phyloP scores from a whole-genome alignment of 208 protist genomes.

The Trypanosoma melophagium region DNA sequence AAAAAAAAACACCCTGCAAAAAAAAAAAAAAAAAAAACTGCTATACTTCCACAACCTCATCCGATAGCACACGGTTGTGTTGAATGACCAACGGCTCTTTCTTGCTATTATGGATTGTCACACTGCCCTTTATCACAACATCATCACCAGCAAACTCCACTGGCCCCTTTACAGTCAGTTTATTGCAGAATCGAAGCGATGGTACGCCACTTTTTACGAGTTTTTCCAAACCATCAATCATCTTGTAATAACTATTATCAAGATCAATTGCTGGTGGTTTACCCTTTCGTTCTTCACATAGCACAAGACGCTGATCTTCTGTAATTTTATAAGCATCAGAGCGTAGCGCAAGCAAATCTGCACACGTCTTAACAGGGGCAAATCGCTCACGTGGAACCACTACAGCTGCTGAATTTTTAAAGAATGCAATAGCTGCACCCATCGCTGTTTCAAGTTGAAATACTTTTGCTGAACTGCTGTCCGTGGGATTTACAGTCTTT shows the following conservation, averaged over 20 bases:
- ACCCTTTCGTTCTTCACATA: conserved; percentile 49
- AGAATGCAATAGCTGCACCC: conserved; percentile 96
- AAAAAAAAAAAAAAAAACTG: conserved; percentile 5
- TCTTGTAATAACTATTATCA: conserved; percentile 77
- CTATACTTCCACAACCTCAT: conserved; percentile 38
- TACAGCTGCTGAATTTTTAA: conserved; percentile 79
- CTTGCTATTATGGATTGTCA: conserved; percentile 61
- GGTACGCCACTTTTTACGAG: conserved; percentile 64
- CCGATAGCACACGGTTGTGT: conserved; percentile 45
- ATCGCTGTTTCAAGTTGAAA: conserved; percentile 88
- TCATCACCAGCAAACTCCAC: conserved; percentile 51
- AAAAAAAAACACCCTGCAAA: conserved; percentile 8
- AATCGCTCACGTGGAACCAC: conserved; percentile 96
- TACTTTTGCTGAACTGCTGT: conserved; percentile 65
- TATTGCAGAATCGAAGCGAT: conserved; percentile 60
- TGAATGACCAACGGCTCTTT: conserved; percentile 37
- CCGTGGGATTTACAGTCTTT: conserved; percentile 82
- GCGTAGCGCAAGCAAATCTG: conserved; percentile 96
- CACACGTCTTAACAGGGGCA: conserved; percentile 97
- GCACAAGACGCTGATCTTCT: conserved; percentile 63
- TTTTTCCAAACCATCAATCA: conserved; percentile 57
- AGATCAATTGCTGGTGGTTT: conserved; percentile 64
- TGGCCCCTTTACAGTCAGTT: conserved; percentile 54
- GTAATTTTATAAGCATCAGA: conserved; percentile 93
- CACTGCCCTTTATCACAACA: conserved; percentile 64